Evolutionary conservation across 164 flowering plant genomes (phyloP).

Genomic region (Stephania yunnanensis): DNA sequence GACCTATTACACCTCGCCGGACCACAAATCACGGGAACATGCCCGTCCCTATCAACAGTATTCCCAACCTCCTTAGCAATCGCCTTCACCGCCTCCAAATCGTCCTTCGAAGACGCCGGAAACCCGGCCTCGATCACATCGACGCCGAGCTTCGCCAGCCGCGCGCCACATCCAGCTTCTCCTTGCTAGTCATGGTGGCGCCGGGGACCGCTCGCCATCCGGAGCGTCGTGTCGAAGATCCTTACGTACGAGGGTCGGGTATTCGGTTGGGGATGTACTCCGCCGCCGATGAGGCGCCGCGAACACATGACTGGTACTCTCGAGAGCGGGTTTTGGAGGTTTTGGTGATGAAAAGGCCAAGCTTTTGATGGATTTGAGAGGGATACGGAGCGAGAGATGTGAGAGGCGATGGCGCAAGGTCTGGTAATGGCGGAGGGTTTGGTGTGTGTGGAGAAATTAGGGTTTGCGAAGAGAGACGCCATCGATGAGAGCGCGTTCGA

Average conservation of each 20-base stretch:
- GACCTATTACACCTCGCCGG: conserved; percentile 72
- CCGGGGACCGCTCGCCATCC: conserved; percentile 99
- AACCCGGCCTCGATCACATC: conserved; percentile 97
- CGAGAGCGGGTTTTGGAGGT: neutral
- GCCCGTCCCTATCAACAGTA: conserved; percentile 42
- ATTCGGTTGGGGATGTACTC: conserved; percentile 72
- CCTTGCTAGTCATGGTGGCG: conserved; percentile 80
- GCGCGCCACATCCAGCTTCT: conserved; percentile 88
- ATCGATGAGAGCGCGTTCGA: neutral
- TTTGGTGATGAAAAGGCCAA: neutral
- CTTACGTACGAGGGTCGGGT: conserved; percentile 72
- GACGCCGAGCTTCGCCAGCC: conserved; percentile 81
- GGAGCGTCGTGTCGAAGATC: conserved; percentile 94
- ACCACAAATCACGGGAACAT: conserved; percentile 93
- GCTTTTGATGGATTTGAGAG: conserved; percentile 5
- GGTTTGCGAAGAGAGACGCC: conserved; percentile 14
- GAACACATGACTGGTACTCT: neutral
- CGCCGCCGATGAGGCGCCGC: conserved; percentile 19
- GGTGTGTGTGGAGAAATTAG: conserved; percentile 4
- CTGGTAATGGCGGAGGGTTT: neutral
- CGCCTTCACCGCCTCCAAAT: conserved; percentile 66
- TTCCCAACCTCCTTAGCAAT: conserved; percentile 81
- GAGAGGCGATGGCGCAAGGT: neutral
- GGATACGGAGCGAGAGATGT: neutral
- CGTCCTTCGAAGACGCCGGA: conserved; percentile 82